Conservation (phyloP, 768 basidiomycete species). For the Suillus paluster region DNA sequence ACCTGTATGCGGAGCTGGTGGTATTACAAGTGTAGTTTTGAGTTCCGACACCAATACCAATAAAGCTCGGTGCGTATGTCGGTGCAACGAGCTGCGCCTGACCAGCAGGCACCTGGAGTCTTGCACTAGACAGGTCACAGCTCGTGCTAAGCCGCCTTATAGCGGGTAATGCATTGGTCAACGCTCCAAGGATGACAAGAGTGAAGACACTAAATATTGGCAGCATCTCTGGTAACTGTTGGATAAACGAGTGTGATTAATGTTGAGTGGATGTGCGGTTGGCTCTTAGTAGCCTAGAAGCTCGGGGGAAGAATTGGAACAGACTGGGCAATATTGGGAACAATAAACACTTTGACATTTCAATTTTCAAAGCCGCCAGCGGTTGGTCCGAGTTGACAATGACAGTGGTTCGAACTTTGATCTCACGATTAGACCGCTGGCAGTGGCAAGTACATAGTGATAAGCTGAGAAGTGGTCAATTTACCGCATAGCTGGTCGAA, state of each 20-base stretch:
- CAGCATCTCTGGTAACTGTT: neutral
- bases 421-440: too few species aligned
- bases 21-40: conserved; percentile 60
- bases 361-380: neutral
- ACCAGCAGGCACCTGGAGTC: conserved; percentile 29
- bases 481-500: too few species aligned
- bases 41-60: conserved; percentile 51
- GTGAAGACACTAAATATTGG: conserved; percentile 3
- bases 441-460: too few species aligned
- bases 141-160: neutral
- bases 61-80: conserved; percentile 38
- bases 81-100: conserved; percentile 44
- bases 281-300: neutral
- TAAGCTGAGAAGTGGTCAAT: too few species aligned
- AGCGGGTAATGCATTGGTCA: neutral
- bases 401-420: too few species aligned
- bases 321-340: neutral
- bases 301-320: too few species aligned
- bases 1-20: conserved; percentile 51
- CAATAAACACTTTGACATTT: neutral
- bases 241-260: neutral
- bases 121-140: conserved; percentile 28
- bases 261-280: neutral
- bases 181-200: neutral
- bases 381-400: neutral